A percentile compares a stretch with the other conserved stretches of the same genome.
Evolutionary conservation across 192 early-diverging fungal genomes (phyloP).

Genomic region (Coemansia sp.): DNA sequence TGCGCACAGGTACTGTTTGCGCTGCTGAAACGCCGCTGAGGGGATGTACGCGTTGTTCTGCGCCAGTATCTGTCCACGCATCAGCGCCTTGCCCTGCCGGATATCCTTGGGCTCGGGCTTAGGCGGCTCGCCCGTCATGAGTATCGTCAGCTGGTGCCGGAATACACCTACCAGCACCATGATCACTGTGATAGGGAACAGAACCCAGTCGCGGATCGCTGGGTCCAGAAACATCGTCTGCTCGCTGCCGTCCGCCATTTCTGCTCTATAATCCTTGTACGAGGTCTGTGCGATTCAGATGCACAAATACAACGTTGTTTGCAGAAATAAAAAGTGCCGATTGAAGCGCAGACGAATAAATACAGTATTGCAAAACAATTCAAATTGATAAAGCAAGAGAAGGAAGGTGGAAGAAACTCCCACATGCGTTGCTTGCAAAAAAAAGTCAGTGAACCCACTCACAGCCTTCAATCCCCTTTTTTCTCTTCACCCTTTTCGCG

Average conservation of each 20-base stretch:
- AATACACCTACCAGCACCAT: slow-evolving; percentile 97
- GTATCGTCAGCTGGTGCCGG: slow-evolving; percentile 85
- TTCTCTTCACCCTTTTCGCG: background rate
- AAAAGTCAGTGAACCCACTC: too few relatives aligned
- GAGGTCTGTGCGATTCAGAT: background rate
- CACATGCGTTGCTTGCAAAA: background rate
- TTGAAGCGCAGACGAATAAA: background rate
- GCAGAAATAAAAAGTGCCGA: background rate
- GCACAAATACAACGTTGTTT: background rate
- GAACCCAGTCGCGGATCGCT: slow-evolving; percentile 89
- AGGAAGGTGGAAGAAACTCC: background rate
- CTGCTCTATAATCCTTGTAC: too few relatives aligned
- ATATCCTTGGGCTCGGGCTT: slow-evolving; percentile 74
- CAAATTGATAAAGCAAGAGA: background rate
- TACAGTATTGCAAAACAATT: slow-evolving; percentile 3
- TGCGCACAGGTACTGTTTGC: slow-evolving; percentile 68
- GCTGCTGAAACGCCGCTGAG: slow-evolving; percentile 63
- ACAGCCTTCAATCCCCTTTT: too few relatives aligned
- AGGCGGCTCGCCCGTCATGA: slow-evolving; percentile 83
- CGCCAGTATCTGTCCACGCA: slow-evolving; percentile 70
- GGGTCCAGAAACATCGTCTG: slow-evolving; percentile 71
- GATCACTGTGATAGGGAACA: slow-evolving; percentile 95
- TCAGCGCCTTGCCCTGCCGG: slow-evolving; percentile 78
- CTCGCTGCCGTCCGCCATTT: slow-evolving; percentile 14
- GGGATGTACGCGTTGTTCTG: slow-evolving; percentile 68